These are phyloP conservation scores for Diplodia sapinea DNA, from an alignment of 2,329 filamentous ascomycete genomes.

Conservation along the genomic window DNA sequence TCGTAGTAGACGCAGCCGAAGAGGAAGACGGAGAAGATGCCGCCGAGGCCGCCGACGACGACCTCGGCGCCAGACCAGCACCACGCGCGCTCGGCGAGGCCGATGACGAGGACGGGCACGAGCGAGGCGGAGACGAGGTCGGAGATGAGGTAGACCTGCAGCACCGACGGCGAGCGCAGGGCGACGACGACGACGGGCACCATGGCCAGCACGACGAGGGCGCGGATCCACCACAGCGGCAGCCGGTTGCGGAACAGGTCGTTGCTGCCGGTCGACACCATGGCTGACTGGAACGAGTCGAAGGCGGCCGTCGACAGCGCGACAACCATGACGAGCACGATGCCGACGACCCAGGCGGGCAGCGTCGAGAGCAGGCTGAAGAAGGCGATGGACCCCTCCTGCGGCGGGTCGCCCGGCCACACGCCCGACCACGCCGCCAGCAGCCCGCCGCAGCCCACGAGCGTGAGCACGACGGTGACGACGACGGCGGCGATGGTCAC, in stretches of 20 bases:
- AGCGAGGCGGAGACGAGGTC: constrained; percentile 78
- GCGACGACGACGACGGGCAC: constrained; percentile 76
- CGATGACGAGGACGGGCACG: constrained; percentile 77
- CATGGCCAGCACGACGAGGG: constrained; percentile 72
- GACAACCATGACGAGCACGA: constrained; percentile 81
- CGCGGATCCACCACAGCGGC: constrained; percentile 75
- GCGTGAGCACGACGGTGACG: constrained; percentile 71
- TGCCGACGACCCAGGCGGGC: constrained; percentile 79
- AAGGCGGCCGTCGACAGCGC: constrained; percentile 78
- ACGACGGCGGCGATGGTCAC: constrained; percentile 69
- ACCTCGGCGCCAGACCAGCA: constrained; percentile 84
- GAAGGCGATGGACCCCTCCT: constrained; percentile 71
- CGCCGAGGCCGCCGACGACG: constrained; percentile 76
- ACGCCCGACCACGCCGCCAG: constrained; percentile 75
- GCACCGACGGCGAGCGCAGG: constrained; percentile 72
- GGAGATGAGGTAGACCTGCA: constrained; percentile 83
- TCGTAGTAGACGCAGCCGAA: constrained; percentile 80
- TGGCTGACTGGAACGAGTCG: constrained; percentile 79
- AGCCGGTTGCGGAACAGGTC: constrained; percentile 84
- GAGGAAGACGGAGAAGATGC: constrained; percentile 79
- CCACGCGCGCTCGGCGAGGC: constrained; percentile 67
- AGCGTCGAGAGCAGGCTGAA: constrained; percentile 75
- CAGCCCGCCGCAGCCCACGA: constrained; percentile 75
- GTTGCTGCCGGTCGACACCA: constrained; percentile 84
- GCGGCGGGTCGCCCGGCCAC: constrained; percentile 49